A percentile compares a stretch with the other conserved stretches of the same genome.
phyloP scores from a whole-genome alignment of 768 basidiomycete species.

The Atractiella rhizophila region DNA sequence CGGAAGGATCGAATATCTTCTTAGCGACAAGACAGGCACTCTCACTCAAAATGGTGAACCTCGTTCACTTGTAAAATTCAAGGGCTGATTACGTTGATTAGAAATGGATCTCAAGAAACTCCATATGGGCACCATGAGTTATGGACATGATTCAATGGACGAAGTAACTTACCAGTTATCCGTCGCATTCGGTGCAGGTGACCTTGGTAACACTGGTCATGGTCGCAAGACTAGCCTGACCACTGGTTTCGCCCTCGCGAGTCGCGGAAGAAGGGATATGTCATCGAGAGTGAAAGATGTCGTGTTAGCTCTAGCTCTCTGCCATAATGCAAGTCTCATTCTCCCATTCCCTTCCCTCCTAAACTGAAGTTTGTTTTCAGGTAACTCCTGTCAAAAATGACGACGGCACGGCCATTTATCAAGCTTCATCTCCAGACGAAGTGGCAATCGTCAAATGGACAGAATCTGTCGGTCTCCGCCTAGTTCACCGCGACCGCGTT shows the following conservation, averaged over 20 bases:
- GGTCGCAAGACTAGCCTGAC: slow-evolving; percentile 22
- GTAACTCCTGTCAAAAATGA: slow-evolving; percentile 88
- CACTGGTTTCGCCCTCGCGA: slow-evolving; percentile 59
- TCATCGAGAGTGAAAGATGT: slow-evolving; percentile 77
- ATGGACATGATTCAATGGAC: slow-evolving; percentile 94
- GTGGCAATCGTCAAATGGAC: slow-evolving; percentile 98
- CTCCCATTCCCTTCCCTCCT: background rate
- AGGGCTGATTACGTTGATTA: slow-evolving; percentile 19
- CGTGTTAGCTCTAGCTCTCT: slow-evolving; percentile 72
- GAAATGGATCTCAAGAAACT: slow-evolving; percentile 99
- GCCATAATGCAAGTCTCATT: slow-evolving; percentile 53
- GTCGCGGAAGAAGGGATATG: slow-evolving; percentile 75
- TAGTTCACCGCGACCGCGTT: slow-evolving; percentile 68
- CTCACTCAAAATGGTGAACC: slow-evolving; percentile 71
- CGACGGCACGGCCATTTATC: slow-evolving; percentile 82
- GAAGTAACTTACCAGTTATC: slow-evolving; percentile 83
- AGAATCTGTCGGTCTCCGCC: slow-evolving; percentile 69
- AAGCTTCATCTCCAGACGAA: slow-evolving; percentile 96
- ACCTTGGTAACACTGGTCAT: background rate
- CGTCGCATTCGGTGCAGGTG: slow-evolving; percentile 38
- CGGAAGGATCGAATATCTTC: slow-evolving; percentile 75
- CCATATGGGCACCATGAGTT: slow-evolving; percentile 96
- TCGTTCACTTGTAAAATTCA: background rate
- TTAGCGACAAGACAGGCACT: slow-evolving; percentile 96
- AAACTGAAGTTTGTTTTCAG: slow-evolving; percentile 25